Evolutionary conservation across 148 eudicot genomes (phyloP).

Genomic region (Arctostaphylos glauca): DNA sequence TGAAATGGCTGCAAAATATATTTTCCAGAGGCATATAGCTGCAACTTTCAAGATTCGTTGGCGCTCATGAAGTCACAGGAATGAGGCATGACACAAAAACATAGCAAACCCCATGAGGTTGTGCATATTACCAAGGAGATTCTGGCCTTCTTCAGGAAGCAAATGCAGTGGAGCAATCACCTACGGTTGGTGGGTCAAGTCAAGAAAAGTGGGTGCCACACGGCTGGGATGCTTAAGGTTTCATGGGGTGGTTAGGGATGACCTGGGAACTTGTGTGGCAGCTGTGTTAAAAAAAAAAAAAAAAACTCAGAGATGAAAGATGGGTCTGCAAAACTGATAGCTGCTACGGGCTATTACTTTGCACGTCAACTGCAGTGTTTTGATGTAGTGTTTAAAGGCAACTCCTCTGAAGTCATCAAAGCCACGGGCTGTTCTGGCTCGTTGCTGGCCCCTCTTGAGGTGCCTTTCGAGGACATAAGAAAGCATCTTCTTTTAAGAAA

Average conservation of each 20-base stretch:
- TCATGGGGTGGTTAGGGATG: too few relatives aligned
- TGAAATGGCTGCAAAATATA: background rate
- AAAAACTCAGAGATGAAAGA: too few relatives aligned
- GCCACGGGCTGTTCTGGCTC: background rate
- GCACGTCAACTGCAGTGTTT: background rate
- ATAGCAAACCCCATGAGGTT: background rate
- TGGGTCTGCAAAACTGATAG: background rate
- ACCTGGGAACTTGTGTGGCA: too few relatives aligned
- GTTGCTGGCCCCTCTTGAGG: background rate
- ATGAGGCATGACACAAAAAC: background rate
- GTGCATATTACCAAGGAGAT: background rate
- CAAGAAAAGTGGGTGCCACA: background rate
- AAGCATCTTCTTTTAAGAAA: background rate
- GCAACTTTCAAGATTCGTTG: background rate
- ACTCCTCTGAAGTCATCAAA: background rate
- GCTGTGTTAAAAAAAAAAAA: too few relatives aligned
- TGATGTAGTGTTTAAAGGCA: background rate
- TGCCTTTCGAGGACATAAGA: background rate
- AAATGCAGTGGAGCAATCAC: background rate
- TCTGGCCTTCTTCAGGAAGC: background rate
- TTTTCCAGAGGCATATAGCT: background rate
- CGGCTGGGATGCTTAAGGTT: background rate
- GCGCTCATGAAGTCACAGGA: background rate
- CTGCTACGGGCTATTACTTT: background rate
- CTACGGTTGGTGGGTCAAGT: background rate